Conservation (phyloP, 352 stramenopile genomes). For the Phytophthora kernoviae region DNA sequence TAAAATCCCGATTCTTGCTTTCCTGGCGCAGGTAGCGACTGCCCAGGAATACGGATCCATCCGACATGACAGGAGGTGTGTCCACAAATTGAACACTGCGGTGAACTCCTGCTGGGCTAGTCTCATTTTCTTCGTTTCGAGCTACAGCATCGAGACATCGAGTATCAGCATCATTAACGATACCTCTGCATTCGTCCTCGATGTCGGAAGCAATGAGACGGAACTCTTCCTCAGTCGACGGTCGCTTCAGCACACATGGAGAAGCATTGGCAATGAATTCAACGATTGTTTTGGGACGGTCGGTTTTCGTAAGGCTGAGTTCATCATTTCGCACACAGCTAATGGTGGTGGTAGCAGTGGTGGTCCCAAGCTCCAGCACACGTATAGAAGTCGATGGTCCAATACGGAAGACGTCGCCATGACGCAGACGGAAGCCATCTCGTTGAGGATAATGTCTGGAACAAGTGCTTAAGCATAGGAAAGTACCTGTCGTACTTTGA, state of each 20-base stretch:
- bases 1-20: slow-evolving; percentile 23
- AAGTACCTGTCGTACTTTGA: slow-evolving; percentile 54
- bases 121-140: neutral
- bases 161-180: slow-evolving; percentile 6
- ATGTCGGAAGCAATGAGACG: slow-evolving; percentile 28
- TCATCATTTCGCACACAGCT: neutral
- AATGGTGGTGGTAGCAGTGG: neutral
- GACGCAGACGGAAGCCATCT: slow-evolving; percentile 64
- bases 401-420: slow-evolving; percentile 56
- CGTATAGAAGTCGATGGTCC: slow-evolving; percentile 43
- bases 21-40: slow-evolving; percentile 58
- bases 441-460: slow-evolving; percentile 72
- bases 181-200: slow-evolving; percentile 27
- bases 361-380: slow-evolving; percentile 35
- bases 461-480: slow-evolving; percentile 72
- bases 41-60: slow-evolving; percentile 43
- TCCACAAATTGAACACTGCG: slow-evolving; percentile 37
- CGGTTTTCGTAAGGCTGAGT: neutral
- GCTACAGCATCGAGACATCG: neutral
- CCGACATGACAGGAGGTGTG: slow-evolving; percentile 26
- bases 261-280: neutral
- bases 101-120: neutral
- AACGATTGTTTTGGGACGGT: slow-evolving; percentile 3
- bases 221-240: slow-evolving; percentile 29
- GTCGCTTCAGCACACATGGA: slow-evolving; percentile 8